phyloP scores from a whole-genome alignment of 176 grass and related monocot genomes.

The Oryza longistaminata region DNA sequence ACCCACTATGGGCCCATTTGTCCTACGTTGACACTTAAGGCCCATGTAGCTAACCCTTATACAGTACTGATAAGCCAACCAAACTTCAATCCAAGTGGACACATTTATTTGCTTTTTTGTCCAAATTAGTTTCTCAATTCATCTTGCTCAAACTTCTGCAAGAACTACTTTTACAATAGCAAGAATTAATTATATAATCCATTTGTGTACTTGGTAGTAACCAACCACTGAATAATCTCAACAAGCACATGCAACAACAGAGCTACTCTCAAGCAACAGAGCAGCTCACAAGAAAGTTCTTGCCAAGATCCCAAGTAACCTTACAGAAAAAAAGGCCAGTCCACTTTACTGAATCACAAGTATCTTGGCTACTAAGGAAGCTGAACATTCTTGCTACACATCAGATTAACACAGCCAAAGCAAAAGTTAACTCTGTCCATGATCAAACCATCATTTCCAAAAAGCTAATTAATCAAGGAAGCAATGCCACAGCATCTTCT shows the following conservation, averaged over 20 bases:
- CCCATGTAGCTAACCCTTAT: neutral
- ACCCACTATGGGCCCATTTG: neutral
- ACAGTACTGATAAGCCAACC: neutral
- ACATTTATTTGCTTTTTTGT: neutral
- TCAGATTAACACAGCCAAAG: neutral
- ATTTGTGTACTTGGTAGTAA: neutral
- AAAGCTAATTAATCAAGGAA: slow-evolving; percentile 5
- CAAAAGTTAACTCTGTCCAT: slow-evolving; percentile 3
- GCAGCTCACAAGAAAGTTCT: slow-evolving; percentile 32
- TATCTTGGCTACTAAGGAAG: slow-evolving; percentile 45
- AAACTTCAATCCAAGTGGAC: no score
- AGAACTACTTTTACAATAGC: neutral
- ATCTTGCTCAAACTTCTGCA: neutral
- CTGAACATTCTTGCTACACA: slow-evolving; percentile 14
- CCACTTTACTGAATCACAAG: slow-evolving; percentile 18
- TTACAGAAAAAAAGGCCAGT: slow-evolving; percentile 5
- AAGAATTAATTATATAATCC: neutral
- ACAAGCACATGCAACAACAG: neutral
- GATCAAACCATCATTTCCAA: neutral
- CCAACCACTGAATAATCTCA: neutral
- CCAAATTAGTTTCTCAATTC: neutral
- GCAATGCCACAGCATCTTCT: neutral
- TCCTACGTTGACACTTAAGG: neutral
- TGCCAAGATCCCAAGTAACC: slow-evolving; percentile 39
- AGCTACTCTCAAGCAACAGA: slow-evolving; percentile 6